Base-by-base conservation (phyloP, 306 rosid species). In the Cicer bijugum region DNA sequence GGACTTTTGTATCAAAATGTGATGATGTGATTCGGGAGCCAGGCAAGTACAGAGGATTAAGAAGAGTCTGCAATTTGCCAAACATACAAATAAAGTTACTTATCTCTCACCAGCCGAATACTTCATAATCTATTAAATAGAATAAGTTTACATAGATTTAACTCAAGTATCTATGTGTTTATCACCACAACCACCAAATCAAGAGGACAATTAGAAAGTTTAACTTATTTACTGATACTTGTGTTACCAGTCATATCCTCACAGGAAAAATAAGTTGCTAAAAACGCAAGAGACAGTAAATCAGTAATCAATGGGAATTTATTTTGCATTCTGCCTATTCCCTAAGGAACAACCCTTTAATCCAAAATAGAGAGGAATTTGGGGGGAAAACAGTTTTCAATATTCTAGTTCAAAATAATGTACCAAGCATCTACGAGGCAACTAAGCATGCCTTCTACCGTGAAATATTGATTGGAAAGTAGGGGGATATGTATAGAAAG, bases 11-110 rank as follows among this genome's bases (percentile, higher is more conserved):
- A 75, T 93, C 97, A 61, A 93, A 93, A 81, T 91, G 98, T 10
- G 98, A 91, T 35, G 98, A 93, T 0, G 97, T 52, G 69, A 93
- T 82, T 80, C 96, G 93, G n/a, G 98, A 91, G 78, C 97, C 98
- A 75, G 98, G 96, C 77, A 93, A 74, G 83, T 93, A 91, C 57
- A 89, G 83, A 53, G 98, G 97, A 85, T 91, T 93, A 20, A 91
- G 98, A 48, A 93, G 92, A 60, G 81, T 86, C 97, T 93, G 97
- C 86, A 75, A 79, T 78, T 81, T 68, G 45, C 72, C 80, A 87
- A 73, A 75, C 74, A 61, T 15, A 46, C 19, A 71, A 59, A 55
- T 47, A 43, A 46, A 7, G 43, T 45, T 40, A 65, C 44, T 12
- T 51, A 55, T 5, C 38, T 6, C 69, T 67, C 28, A 39, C 42